Conservation (phyloP, 139 green algal genomes). For the Tetradesmus obliquus region DNA sequence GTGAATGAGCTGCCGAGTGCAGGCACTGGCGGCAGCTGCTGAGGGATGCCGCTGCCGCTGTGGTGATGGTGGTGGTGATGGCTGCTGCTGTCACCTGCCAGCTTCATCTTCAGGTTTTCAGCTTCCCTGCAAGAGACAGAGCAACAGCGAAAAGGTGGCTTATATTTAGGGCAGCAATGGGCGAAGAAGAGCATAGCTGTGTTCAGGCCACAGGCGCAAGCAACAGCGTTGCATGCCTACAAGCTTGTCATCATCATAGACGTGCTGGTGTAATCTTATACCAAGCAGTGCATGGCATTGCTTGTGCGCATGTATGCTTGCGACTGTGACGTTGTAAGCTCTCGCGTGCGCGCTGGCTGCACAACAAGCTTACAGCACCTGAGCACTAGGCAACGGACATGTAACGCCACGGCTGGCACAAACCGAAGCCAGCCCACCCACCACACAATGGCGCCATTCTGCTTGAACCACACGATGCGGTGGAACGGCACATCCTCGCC, state of each 20-base stretch:
- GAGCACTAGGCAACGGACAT: background rate
- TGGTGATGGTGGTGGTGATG: background rate
- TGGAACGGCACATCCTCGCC: slow-evolving; percentile 59
- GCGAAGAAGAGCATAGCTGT: too few species aligned
- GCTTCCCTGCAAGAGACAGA: slow-evolving; percentile 26
- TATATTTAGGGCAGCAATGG: too few species aligned
- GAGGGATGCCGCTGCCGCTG: background rate
- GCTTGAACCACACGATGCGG: slow-evolving; percentile 59
- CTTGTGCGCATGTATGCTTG: too few species aligned
- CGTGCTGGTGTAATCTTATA: too few species aligned
- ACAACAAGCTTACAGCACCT: background rate
- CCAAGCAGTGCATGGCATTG: too few species aligned
- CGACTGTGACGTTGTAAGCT: too few species aligned
- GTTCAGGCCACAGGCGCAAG: too few species aligned
- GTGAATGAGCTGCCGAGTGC: background rate
- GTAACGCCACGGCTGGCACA: background rate
- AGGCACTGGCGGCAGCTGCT: background rate
- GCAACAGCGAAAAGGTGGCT: background rate
- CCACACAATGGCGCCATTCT: slow-evolving; percentile 56
- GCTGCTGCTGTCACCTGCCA: background rate
- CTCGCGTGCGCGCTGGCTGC: too few species aligned
- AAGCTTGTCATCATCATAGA: too few species aligned
- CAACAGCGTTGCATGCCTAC: too few species aligned
- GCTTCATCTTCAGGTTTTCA: slow-evolving; percentile 6
- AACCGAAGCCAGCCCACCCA: slow-evolving; percentile 10